Percentiles rank a stretch among this genome's conserved stretches.
Evolutionary conservation across 257 asterid species (phyloP).

Genomic region (Solanum virginianum): DNA sequence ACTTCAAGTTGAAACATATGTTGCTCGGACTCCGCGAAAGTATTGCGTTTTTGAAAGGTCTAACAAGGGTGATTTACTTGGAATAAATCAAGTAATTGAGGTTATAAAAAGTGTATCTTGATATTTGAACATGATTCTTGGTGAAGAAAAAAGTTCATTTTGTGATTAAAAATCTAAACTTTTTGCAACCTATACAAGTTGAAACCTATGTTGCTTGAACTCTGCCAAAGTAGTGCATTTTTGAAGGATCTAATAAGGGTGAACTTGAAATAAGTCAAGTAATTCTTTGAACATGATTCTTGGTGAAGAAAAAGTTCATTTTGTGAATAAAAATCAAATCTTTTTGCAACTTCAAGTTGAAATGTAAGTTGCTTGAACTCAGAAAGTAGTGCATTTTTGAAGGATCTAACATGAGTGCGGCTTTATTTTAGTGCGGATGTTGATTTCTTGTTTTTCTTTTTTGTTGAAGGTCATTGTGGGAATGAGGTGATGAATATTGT

Average conservation of each 20-base stretch:
- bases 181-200: not conserved
- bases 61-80: not conserved
- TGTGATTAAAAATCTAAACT: not conserved
- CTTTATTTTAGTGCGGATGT: no score
- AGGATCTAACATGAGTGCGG: not conserved
- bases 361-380: not conserved
- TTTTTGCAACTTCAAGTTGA: not conserved
- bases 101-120: not conserved
- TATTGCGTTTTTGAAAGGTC: no score
- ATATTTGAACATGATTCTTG: not conserved
- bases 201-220: not conserved
- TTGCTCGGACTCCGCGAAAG: not conserved
- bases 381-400: no score
- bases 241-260: not conserved
- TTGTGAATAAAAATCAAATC: not conserved
- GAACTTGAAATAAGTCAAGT: not conserved
- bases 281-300: not conserved
- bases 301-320: not conserved
- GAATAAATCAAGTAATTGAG: not conserved
- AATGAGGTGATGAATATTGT: slow-evolving; percentile 44
- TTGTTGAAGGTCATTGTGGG: slow-evolving; percentile 31
- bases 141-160: not conserved
- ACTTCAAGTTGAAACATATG: not conserved
- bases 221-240: not conserved
- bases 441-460: not conserved